Base-by-base conservation (phyloP, 1,284 basidiomycete species). In the Cryptococcus sp. region DNA sequence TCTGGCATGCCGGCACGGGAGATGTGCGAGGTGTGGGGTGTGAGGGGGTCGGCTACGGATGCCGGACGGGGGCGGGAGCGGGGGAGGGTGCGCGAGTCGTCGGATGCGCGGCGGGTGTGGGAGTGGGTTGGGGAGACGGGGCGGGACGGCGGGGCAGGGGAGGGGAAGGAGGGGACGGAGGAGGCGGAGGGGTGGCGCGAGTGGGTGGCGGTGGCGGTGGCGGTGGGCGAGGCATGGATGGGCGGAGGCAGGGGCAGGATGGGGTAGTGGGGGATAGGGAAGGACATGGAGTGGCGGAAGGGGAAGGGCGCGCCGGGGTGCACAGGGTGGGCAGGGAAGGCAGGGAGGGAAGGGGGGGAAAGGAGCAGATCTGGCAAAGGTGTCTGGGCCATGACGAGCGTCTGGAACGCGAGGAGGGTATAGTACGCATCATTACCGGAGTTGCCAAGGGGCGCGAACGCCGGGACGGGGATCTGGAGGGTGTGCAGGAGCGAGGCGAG, bases 401-500 rank as follows among this genome's bases (percentile, higher is more conserved):
- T 73, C 49, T 78, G 76, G 58, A 78, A 78, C 2, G 74, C 70
- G 13, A 78, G 62, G 12, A 78, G 61, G 0, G 76, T 73, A 64
- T 78, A 77, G 59, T 77, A 78, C 3, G 77, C 75, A 13, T 77
- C 74, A 60, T 78, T 78, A 1, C 77, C 77, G 12, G 77, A 71
- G 59, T 78, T 78, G 24, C 74, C 72, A 23, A 78, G 62, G 3
- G 77, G 77, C 0, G 68, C 69, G 37, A 71, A 72, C 15, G 61
- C 67, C 0, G 73, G 67, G 13, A 75, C 64, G 7, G 76, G 75
- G n/a, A 77, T 75, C 49, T 75, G 72, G 9, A 77, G 59, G 21
- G 72, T 69, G 46, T 72, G 68, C 0, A 76, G 62, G 13, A 78
- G 63, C 5, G 68, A 57, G 0, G 63, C 62, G 16, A 78, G 66